These are phyloP conservation scores for Neofusicoccum ribis DNA, from an alignment of 2,329 filamentous ascomycete species.

Conservation along the genomic window DNA sequence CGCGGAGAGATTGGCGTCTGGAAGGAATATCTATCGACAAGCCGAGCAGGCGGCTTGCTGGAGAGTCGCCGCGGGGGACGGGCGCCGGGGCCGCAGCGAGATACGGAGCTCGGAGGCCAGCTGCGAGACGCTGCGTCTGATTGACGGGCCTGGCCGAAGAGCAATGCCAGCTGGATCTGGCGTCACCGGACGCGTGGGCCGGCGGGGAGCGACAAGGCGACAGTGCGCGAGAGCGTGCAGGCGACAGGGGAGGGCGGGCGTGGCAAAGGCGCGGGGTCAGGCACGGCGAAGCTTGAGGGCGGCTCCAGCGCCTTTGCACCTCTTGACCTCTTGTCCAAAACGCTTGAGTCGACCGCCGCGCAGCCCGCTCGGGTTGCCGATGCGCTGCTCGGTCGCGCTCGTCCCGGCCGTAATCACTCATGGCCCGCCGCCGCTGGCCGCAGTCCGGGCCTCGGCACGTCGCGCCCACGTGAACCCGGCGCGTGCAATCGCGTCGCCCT, in stretches of 20 bases:
- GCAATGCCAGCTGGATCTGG: neutral
- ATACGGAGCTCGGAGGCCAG: neutral
- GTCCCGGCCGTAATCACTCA: neutral
- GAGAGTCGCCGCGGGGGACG: neutral
- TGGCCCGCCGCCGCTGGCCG: neutral
- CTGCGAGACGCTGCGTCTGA: neutral
- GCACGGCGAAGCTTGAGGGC: slow-evolving; percentile 10
- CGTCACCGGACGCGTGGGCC: neutral
- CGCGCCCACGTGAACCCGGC: neutral
- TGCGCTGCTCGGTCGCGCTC: too few species aligned
- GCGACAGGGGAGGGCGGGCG: neutral
- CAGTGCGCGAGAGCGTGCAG: neutral
- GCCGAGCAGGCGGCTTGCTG: neutral
- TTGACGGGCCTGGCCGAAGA: neutral
- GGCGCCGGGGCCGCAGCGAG: neutral
- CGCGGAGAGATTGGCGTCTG: neutral
- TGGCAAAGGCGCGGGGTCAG: neutral
- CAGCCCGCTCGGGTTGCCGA: neutral
- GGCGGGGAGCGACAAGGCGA: neutral
- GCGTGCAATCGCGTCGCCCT: neutral
- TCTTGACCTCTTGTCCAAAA: slow-evolving; percentile 7
- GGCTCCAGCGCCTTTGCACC: neutral
- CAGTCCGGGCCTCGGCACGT: neutral
- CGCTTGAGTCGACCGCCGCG: slow-evolving; percentile 5
- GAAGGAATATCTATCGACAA: neutral